phyloP scores from a whole-genome alignment of 345 rosid genomes.

The Boechera divaricarpa region DNA sequence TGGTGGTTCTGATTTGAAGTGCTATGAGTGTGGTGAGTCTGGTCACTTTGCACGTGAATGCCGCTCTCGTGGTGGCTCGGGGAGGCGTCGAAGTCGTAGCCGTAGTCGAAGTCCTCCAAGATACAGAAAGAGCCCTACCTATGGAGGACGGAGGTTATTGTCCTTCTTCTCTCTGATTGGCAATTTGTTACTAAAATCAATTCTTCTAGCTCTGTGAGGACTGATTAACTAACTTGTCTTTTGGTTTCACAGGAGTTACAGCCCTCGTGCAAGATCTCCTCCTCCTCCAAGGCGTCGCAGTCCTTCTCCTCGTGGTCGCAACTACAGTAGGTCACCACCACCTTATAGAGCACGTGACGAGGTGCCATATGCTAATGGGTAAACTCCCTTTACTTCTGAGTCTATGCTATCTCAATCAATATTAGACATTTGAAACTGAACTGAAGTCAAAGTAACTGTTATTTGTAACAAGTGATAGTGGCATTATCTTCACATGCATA shows the following conservation, averaged over 20 bases:
- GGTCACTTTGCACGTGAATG: constrained; percentile 98
- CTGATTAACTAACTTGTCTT: neutral
- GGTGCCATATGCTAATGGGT: constrained; percentile 90
- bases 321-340: constrained; percentile 92
- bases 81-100: constrained; percentile 64
- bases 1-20: constrained; percentile 90
- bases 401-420: neutral
- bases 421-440: neutral
- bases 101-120: constrained; percentile 84
- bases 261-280: constrained; percentile 85
- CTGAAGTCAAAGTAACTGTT: neutral
- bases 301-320: constrained; percentile 79
- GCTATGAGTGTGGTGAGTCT: constrained; percentile 93
- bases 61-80: constrained; percentile 68
- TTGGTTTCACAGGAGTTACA: constrained; percentile 66
- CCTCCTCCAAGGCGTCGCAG: constrained; percentile 83
- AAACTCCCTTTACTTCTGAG: constrained; percentile 27
- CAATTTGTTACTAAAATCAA: neutral
- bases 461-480: neutral
- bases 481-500: neutral
- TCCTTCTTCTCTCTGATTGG: neutral
- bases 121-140: constrained; percentile 87
- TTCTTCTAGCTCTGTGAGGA: neutral
- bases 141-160: constrained; percentile 70
- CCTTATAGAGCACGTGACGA: constrained; percentile 83